Conservation (phyloP, 306 rosid genomes). For the Neltuma alba region DNA sequence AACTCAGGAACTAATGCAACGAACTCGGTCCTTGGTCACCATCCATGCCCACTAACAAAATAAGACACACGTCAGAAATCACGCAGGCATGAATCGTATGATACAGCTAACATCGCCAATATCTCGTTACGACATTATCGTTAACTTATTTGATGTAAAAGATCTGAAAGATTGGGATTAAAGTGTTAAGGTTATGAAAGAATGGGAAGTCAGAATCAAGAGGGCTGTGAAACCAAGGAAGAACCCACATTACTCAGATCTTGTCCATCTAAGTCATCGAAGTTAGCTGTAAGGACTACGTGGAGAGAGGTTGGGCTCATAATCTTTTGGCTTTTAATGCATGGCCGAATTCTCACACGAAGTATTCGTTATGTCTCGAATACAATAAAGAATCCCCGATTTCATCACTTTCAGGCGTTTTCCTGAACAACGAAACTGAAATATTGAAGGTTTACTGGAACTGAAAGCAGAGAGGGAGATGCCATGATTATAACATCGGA, state of each 20-base stretch:
- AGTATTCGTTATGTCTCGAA: neutral
- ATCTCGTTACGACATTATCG: conserved; percentile 31
- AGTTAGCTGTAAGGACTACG: neutral
- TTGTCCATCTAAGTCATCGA: conserved; percentile 26
- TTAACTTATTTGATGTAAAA: conserved; percentile 15
- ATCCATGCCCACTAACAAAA: neutral
- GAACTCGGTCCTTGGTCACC: neutral
- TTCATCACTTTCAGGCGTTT: neutral
- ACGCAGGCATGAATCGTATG: neutral
- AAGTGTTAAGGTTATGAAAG: neutral
- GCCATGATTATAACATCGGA: neutral
- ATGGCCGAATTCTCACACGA: neutral
- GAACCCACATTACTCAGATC: conserved; percentile 36
- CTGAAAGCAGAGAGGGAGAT: neutral
- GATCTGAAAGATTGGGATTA: conserved; percentile 45
- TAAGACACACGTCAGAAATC: neutral
- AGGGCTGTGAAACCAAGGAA: conserved; percentile 5
- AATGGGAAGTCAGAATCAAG: neutral
- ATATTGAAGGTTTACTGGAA: neutral
- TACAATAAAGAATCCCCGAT: neutral
- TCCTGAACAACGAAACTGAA: neutral
- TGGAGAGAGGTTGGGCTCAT: neutral
- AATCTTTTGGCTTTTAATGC: neutral
- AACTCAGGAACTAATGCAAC: neutral
- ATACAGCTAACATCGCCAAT: neutral